These are phyloP conservation scores for Penicillium brasilianum DNA, from an alignment of 2,329 filamentous ascomycete genomes.

Conservation along the genomic window DNA sequence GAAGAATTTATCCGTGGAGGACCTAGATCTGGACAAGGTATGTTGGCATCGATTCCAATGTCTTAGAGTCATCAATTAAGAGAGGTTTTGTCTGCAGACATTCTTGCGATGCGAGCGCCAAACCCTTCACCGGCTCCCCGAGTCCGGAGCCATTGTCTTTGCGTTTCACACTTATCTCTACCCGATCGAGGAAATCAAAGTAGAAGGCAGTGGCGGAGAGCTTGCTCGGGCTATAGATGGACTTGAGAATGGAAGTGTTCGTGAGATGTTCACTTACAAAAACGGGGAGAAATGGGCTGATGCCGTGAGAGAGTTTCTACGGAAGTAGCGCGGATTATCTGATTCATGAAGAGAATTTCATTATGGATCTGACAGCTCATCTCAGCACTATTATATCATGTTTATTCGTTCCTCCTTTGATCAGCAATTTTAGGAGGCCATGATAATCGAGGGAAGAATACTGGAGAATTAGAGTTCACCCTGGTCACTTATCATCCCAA, in stretches of 20 bases:
- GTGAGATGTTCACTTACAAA: slow-evolving; percentile 65
- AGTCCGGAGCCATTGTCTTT: slow-evolving; percentile 62
- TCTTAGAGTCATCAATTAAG: background rate
- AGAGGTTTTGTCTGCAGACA: slow-evolving; percentile 38
- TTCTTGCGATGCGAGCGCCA: slow-evolving; percentile 64
- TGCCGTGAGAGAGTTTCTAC: slow-evolving; percentile 58
- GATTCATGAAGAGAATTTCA: background rate
- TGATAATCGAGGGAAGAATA: background rate
- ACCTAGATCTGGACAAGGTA: slow-evolving; percentile 54
- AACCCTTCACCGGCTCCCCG: slow-evolving; percentile 64
- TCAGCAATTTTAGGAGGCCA: background rate
- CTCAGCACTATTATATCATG: too few species aligned
- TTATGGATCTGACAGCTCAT: too few species aligned
- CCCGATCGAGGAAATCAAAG: slow-evolving; percentile 59
- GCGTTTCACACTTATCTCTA: slow-evolving; percentile 68
- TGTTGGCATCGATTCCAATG: slow-evolving; percentile 6
- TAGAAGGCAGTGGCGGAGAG: slow-evolving; percentile 60
- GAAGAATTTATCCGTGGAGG: slow-evolving; percentile 27
- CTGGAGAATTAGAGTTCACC: background rate
- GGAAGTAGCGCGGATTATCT: slow-evolving; percentile 9
- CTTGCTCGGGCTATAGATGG: slow-evolving; percentile 65
- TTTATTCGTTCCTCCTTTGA: background rate
- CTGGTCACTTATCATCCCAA: background rate
- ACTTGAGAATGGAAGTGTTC: slow-evolving; percentile 60
- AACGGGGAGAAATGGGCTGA: slow-evolving; percentile 61